A percentile compares a stretch with the other conserved stretches of the same genome.
Evolutionary conservation across 768 basidiomycete species (phyloP).

Genomic region (Cystoderma amianthinum): DNA sequence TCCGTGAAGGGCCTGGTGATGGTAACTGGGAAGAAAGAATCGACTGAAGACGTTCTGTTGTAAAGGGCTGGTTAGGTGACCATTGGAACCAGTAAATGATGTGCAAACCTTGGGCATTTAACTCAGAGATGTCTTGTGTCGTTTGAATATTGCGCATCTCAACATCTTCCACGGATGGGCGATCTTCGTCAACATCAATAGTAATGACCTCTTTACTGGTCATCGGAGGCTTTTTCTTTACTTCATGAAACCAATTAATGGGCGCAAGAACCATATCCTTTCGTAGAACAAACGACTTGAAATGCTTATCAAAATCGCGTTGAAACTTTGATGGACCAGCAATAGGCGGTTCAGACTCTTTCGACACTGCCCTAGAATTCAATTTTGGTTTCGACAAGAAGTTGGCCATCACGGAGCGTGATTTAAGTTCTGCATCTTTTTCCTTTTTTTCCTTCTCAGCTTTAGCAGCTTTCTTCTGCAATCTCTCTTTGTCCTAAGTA

Average conservation of each 20-base stretch:
- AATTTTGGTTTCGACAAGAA: slow-evolving; percentile 68
- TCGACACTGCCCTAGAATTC: slow-evolving; percentile 12
- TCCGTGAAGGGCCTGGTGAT: slow-evolving; percentile 12
- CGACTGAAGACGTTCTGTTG: slow-evolving; percentile 31
- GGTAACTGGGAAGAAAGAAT: slow-evolving; percentile 28
- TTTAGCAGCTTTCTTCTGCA: slow-evolving; percentile 63
- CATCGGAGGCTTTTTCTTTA: slow-evolving; percentile 18
- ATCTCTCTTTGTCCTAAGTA: slow-evolving; percentile 62
- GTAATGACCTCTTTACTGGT: slow-evolving; percentile 44
- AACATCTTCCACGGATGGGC: slow-evolving; percentile 11
- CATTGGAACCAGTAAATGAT: background rate
- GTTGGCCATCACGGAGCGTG: slow-evolving; percentile 66
- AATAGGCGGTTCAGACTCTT: slow-evolving; percentile 18
- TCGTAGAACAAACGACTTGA: slow-evolving; percentile 76
- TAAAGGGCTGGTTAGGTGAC: background rate
- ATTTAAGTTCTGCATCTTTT: slow-evolving; percentile 64
- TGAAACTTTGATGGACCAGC: slow-evolving; percentile 30
- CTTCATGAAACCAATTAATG: slow-evolving; percentile 54
- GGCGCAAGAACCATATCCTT: slow-evolving; percentile 71
- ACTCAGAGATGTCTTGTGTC: slow-evolving; percentile 17
- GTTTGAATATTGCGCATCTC: slow-evolving; percentile 15
- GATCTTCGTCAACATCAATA: slow-evolving; percentile 45
- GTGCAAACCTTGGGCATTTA: slow-evolving; percentile 34
- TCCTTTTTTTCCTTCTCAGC: slow-evolving; percentile 67
- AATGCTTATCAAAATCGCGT: slow-evolving; percentile 67